phyloP scores from a whole-genome alignment of 768 basidiomycete genomes.

The Symmetrospora coprosmae region DNA sequence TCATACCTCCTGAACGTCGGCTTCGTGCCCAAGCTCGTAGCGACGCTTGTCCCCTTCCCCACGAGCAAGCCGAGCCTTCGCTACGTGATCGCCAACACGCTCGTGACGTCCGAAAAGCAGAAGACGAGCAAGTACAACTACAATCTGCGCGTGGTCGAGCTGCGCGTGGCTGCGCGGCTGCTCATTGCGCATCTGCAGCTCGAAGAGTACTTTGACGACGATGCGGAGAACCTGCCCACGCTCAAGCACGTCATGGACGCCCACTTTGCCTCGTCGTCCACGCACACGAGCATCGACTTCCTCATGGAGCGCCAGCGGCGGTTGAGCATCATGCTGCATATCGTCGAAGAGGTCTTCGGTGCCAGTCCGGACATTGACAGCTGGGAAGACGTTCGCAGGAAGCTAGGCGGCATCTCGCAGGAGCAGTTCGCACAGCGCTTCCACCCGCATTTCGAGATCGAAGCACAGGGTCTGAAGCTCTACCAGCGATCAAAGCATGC shows the following conservation, averaged over 20 bases:
- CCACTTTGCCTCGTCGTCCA: slow-evolving; percentile 24
- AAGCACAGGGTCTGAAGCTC: slow-evolving; percentile 48
- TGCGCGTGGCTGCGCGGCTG: slow-evolving; percentile 61
- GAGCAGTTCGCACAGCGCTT: slow-evolving; percentile 42
- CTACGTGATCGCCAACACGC: slow-evolving; percentile 69
- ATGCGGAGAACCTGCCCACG: slow-evolving; percentile 15
- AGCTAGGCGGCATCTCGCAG: slow-evolving; percentile 44
- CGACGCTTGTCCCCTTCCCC: slow-evolving; percentile 54
- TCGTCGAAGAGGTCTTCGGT: slow-evolving; percentile 41
- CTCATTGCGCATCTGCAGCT: slow-evolving; percentile 49
- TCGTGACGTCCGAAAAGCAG: slow-evolving; percentile 66
- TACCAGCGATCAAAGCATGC: slow-evolving; percentile 73
- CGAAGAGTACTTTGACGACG: not conserved
- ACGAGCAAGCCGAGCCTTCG: slow-evolving; percentile 40
- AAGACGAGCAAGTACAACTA: slow-evolving; percentile 61
- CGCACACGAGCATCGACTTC: slow-evolving; percentile 6
- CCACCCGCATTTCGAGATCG: slow-evolving; percentile 24
- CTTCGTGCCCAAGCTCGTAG: slow-evolving; percentile 61
- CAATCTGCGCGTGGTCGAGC: slow-evolving; percentile 75
- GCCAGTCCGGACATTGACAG: slow-evolving; percentile 41
- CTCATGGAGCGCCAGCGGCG: slow-evolving; percentile 10
- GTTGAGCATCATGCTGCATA: slow-evolving; percentile 2
- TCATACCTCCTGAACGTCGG: slow-evolving; percentile 44
- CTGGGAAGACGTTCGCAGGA: slow-evolving; percentile 37
- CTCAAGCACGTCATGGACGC: slow-evolving; percentile 27